Evolutionary conservation across 352 stramenopile species (phyloP), one percentile per base, ranked within the genome.

Genomic region (Pythium phragmitis): DNA sequence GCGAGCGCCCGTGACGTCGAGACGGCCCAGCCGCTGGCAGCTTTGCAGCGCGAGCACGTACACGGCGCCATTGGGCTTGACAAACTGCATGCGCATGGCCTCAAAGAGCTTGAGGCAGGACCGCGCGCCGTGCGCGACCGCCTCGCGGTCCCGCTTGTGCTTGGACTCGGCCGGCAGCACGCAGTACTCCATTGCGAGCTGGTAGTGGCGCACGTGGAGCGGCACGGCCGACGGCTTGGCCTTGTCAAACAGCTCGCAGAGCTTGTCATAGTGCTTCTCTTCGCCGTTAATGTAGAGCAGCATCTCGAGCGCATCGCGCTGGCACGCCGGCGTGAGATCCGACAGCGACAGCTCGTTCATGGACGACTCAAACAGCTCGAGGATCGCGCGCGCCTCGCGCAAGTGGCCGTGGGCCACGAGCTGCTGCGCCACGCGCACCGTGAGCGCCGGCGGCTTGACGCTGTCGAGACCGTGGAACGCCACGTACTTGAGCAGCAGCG

Each of bases 51-150:
- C 85, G n/a, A 87, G 50, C 60, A 85, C 59, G 65, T 93, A 94
- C 23, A 88, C 76, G 56, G 82, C 70, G 26, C 84, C 86, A 43
- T 86, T 92, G 9, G 86, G 86, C 21, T 87, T 83, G 57, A 94
- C 73, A 58, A 92, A 92, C 30, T 87, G 76, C 34, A 82, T 80
- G 26, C 82, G 82, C 37, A 94, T 72, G 54, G 76, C 65, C 69
- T 93, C 81, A 41, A 93, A 94, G 51, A 94, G 65, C 65, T 84
- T 80, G 54, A 94, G 68, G 50, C 73, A 81, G 39, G 82, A 60
- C 16, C 78, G 66, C 7, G 82, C 67, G 8, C 77, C 82, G 6
- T 64, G 52, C 7, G 54, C 39, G 19, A 65, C 67, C 0, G 74
- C 65, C 23, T 51, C 55, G 2, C 70, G 30, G 45, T 63, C 48